These are phyloP conservation scores for Oenanthe sinensis DNA, from an alignment of 129 eudicot species.

Conservation along the genomic window DNA sequence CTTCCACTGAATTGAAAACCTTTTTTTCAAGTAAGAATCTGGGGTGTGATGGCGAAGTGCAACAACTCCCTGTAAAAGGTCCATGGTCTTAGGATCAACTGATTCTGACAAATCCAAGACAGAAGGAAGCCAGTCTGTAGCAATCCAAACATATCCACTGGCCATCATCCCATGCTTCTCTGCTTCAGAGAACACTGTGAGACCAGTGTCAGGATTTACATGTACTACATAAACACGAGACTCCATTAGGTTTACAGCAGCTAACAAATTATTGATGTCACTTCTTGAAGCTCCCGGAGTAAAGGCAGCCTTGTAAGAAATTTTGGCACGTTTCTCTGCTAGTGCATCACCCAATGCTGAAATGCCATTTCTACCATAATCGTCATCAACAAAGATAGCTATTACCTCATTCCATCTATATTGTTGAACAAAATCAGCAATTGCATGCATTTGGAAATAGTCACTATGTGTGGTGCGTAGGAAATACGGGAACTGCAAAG, in stretches of 20 bases:
- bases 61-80: constrained; percentile 24
- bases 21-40: constrained; percentile 17
- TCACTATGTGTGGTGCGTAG: constrained; percentile 21
- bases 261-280: constrained; percentile 21
- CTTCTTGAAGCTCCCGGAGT: constrained; percentile 18
- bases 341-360: constrained; percentile 23
- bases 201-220: constrained; percentile 32
- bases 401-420: constrained; percentile 22
- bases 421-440: constrained; percentile 18
- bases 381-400: constrained; percentile 23
- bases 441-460: constrained; percentile 22
- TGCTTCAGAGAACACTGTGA: constrained; percentile 19
- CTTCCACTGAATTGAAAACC: constrained; percentile 14
- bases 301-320: constrained; percentile 25
- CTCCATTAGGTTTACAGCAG: constrained; percentile 19
- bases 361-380: constrained; percentile 21
- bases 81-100: constrained; percentile 12
- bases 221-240: constrained; percentile 28
- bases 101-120: constrained; percentile 19
- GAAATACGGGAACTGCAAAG: constrained; percentile 22
- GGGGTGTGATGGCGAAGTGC: constrained; percentile 29
- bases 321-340: constrained; percentile 20
- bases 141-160: constrained; percentile 30
- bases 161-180: constrained; percentile 20
- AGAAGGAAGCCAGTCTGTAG: constrained; percentile 31